These are phyloP conservation scores for Fusarium secorum DNA, from an alignment of 2,329 filamentous ascomycete species.

Conservation along the genomic window DNA sequence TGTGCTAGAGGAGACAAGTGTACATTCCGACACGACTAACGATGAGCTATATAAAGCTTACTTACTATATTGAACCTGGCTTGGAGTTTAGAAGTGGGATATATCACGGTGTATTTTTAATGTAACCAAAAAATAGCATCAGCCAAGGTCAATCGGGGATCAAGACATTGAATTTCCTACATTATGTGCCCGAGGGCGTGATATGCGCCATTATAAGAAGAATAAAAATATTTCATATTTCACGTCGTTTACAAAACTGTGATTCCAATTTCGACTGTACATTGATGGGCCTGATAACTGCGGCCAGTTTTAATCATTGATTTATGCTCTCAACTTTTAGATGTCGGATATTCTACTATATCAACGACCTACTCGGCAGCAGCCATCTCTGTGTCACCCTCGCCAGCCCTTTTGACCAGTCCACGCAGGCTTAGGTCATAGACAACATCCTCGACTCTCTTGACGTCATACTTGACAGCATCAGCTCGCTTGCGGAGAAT, in stretches of 20 bases:
- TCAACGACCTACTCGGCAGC: conserved; percentile 37
- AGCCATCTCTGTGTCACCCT: conserved; percentile 51
- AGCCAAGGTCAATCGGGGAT: not conserved
- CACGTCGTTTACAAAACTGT: not conserved
- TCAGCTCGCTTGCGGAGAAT: conserved; percentile 86
- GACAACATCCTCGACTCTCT: conserved; percentile 97
- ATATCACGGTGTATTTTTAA: conserved; percentile 37
- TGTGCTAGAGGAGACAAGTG: conserved; percentile 78
- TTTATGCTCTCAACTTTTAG: not conserved
- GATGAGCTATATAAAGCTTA: conserved; percentile 5
- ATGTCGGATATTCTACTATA: not conserved
- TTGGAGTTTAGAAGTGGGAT: conserved; percentile 11
- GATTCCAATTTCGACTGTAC: not conserved
- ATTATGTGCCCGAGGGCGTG: not conserved
- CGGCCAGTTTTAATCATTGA: not conserved
- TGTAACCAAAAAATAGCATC: conserved; percentile 33
- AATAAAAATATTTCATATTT: conserved; percentile 17
- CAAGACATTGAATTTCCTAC: conserved; percentile 8
- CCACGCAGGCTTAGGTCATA: conserved; percentile 93
- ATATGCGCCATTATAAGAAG: conserved; percentile 2
- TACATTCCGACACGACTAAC: conserved; percentile 73
- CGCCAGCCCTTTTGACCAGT: conserved; percentile 66
- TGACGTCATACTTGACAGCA: conserved; percentile 95
- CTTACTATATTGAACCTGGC: conserved; percentile 11
- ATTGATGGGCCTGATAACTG: not conserved